Percentiles rank a stretch among this genome's conserved stretches.
These are phyloP conservation scores for Fusarium sp. DNA, from an alignment of 2,329 filamentous ascomycete species.

Conservation along the genomic window DNA sequence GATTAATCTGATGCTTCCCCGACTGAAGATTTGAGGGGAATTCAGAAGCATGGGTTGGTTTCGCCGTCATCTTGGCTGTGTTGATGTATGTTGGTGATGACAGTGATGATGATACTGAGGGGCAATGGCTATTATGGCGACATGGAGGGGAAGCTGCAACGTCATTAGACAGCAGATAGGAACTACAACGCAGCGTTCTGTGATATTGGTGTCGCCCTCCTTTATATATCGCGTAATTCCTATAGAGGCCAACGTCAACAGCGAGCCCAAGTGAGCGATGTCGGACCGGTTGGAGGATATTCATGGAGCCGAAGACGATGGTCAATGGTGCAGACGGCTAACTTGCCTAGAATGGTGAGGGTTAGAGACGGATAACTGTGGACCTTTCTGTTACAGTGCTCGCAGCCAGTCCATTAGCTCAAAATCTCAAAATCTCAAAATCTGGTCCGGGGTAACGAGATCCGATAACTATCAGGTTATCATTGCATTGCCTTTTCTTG, in stretches of 20 bases:
- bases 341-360: background rate
- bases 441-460: background rate
- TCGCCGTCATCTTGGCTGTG: conserved; percentile 6
- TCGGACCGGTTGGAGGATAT: conserved; percentile 28
- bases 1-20: conserved; percentile 64
- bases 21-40: conserved; percentile 35
- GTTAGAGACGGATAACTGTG: conserved; percentile 37
- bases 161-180: background rate
- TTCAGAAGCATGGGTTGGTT: conserved; percentile 22
- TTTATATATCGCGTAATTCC: background rate
- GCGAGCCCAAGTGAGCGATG: conserved; percentile 32
- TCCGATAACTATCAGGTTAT: background rate
- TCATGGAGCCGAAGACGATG: conserved; percentile 19
- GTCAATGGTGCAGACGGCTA: conserved; percentile 8
- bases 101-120: conserved; percentile 12
- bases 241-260: background rate
- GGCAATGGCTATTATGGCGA: conserved; percentile 1
- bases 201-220: background rate
- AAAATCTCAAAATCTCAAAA: background rate
- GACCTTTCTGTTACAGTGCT: background rate
- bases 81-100: background rate
- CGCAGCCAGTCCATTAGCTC: background rate
- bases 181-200: background rate
- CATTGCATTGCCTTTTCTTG: background rate
- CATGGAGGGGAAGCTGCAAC: background rate